phyloP scores from a whole-genome alignment of 2,329 filamentous ascomycete genomes.

The Pleoardoris graminearum region DNA sequence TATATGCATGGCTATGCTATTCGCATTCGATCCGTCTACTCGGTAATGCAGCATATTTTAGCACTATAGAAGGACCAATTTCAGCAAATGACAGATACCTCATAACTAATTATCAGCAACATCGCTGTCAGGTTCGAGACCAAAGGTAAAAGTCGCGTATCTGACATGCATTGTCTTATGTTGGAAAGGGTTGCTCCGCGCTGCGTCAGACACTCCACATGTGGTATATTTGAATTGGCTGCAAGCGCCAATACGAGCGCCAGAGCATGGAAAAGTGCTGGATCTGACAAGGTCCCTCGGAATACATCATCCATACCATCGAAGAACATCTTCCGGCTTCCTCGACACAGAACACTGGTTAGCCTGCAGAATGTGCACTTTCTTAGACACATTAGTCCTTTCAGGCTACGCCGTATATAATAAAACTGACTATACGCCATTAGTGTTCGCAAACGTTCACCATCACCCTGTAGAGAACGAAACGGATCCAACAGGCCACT shows the following conservation, averaged over 20 bases:
- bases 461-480: conserved; percentile 13
- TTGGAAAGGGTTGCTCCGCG: conserved; percentile 18
- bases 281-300: conserved; percentile 19
- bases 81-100: conserved; percentile 8
- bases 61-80: neutral
- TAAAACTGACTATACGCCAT: conserved; percentile 17
- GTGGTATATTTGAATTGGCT: conserved; percentile 18
- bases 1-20: conserved; percentile 19
- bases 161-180: conserved; percentile 11
- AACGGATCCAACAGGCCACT: conserved; percentile 19
- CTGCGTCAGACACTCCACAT: conserved; percentile 17
- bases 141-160: conserved; percentile 9
- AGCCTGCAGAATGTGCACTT: conserved; percentile 15
- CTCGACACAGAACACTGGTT: conserved; percentile 19
- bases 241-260: conserved; percentile 21
- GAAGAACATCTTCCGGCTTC: conserved; percentile 16
- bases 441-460: conserved; percentile 16
- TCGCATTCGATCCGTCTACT: conserved; percentile 13
- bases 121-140: conserved; percentile 23
- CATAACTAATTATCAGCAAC: conserved; percentile 24
- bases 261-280: conserved; percentile 22
- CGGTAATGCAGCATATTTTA: conserved; percentile 10
- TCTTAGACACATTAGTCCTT: conserved; percentile 1
- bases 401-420: neutral
- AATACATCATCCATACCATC: conserved; percentile 24